A percentile compares a stretch with the other conserved stretches of the same genome.
Conservation (phyloP, 306 rosid species). For the Cucurbita maxima region DNA sequence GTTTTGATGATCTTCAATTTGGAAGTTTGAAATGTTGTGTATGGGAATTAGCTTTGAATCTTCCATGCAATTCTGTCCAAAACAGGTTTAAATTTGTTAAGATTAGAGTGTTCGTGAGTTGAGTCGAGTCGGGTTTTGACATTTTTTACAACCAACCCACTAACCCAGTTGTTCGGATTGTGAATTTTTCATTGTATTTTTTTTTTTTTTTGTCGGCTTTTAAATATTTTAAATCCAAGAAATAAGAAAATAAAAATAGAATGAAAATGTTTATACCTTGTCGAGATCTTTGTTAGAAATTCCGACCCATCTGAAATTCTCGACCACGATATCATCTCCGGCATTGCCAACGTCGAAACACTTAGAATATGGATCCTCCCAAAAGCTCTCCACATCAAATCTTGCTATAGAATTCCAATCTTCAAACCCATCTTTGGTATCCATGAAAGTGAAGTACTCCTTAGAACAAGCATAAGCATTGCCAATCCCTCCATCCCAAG, state of each 20-base stretch:
- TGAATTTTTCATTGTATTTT: too few relatives aligned
- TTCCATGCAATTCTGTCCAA: slow-evolving; percentile 48
- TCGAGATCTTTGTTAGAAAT: slow-evolving; percentile 47
- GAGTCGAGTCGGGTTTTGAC: too few relatives aligned
- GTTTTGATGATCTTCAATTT: slow-evolving; percentile 23
- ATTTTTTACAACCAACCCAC: too few relatives aligned
- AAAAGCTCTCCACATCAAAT: slow-evolving; percentile 19
- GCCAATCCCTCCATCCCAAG: slow-evolving; percentile 12
- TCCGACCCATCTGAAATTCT: slow-evolving; percentile 86
- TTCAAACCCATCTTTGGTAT: slow-evolving; percentile 19
- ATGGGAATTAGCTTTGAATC: slow-evolving; percentile 51
- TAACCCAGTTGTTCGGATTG: too few relatives aligned
- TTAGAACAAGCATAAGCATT: slow-evolving; percentile 16
- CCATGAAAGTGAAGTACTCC: slow-evolving; percentile 56
- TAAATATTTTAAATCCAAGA: neutral
- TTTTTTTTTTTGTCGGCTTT: neutral
- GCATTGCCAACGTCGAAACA: slow-evolving; percentile 35
- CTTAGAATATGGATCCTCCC: slow-evolving; percentile 42
- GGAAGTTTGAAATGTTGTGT: slow-evolving; percentile 45
- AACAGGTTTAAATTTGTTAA: neutral
- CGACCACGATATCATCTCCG: slow-evolving; percentile 30
- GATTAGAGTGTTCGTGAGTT: too few relatives aligned
- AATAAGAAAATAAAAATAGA: neutral
- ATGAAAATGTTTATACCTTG: slow-evolving; percentile 28
- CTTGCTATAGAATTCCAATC: slow-evolving; percentile 10